Percentiles rank a stretch among this genome's conserved stretches.
Evolutionary conservation across 345 rosid species (phyloP).

Genomic region (Eucalyptus sp.): DNA sequence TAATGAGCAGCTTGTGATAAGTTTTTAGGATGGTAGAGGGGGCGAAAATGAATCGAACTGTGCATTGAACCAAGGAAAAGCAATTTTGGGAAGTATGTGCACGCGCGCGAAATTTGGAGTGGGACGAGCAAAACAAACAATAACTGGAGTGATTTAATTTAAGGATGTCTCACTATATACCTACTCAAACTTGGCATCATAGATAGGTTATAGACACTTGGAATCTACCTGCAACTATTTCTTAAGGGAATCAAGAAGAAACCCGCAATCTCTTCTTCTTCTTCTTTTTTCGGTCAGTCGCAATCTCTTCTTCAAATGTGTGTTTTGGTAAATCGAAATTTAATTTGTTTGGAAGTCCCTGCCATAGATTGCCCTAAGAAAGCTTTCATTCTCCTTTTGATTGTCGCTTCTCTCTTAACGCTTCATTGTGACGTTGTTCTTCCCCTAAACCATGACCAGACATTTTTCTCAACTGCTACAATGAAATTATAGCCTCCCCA

Average conservation of each 20-base stretch:
- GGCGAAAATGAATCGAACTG: too few relatives aligned
- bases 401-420: accelerated
- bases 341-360: background rate
- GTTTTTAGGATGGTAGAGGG: too few relatives aligned
- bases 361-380: background rate
- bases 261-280: too few relatives aligned
- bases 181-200: background rate
- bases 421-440: background rate
- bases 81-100: too few relatives aligned
- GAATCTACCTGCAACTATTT: background rate
- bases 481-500: background rate
- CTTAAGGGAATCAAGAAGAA: background rate
- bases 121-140: too few relatives aligned
- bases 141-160: too few relatives aligned
- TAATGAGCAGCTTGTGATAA: accelerated
- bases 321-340: background rate
- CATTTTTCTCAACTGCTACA: background rate
- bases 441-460: background rate
- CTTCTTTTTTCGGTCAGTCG: too few relatives aligned
- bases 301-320: background rate
- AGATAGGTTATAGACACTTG: too few relatives aligned
- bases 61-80: too few relatives aligned
- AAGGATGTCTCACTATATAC: background rate
- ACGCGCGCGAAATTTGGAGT: too few relatives aligned
- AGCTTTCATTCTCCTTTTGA: background rate